A percentile compares a stretch with the other conserved stretches of the same genome.
phyloP scores from a whole-genome alignment of 768 basidiomycete genomes.

The Aureoboletus auriporus region DNA sequence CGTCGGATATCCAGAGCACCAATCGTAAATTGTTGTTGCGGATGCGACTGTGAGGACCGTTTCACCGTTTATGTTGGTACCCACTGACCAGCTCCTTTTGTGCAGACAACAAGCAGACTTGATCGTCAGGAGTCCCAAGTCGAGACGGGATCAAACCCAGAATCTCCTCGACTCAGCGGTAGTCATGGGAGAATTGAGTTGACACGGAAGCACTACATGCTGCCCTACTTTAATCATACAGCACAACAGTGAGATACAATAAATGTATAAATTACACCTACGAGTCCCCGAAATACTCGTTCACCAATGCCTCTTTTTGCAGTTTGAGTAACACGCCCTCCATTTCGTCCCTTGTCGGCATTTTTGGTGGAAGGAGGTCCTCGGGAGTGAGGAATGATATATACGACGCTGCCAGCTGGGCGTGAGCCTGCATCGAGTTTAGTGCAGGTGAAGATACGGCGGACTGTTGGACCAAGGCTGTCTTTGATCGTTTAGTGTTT shows the following conservation, averaged over 20 bases:
- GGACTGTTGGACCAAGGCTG: conserved; percentile 7
- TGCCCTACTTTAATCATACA: not conserved
- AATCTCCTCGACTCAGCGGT: conserved; percentile 13
- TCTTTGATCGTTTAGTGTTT: conserved; percentile 30
- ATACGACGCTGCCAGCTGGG: conserved; percentile 59
- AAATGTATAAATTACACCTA: conserved; percentile 12
- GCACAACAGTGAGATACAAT: conserved; percentile 3
- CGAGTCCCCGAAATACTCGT: conserved; percentile 65
- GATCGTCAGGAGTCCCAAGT: conserved; percentile 62
- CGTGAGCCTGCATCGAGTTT: conserved; percentile 30
- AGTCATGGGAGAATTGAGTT: conserved; percentile 11
- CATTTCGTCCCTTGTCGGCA: conserved; percentile 78
- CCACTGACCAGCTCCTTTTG: not conserved
- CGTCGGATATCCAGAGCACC: conserved; percentile 62
- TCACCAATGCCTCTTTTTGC: conserved; percentile 76
- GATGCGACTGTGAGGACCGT: conserved; percentile 67
- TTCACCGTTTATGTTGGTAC: not conserved
- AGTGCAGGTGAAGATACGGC: not conserved
- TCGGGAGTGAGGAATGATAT: conserved; percentile 75
- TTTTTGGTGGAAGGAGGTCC: conserved; percentile 67
- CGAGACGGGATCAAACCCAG: conserved; percentile 21
- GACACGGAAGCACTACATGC: not conserved
- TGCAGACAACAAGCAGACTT: conserved; percentile 78
- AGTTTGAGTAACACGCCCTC: conserved; percentile 69
- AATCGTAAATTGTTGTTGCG: conserved; percentile 79